phyloP scores from a whole-genome alignment of 2,329 filamentous ascomycete genomes.

The Cercospora sp. region DNA sequence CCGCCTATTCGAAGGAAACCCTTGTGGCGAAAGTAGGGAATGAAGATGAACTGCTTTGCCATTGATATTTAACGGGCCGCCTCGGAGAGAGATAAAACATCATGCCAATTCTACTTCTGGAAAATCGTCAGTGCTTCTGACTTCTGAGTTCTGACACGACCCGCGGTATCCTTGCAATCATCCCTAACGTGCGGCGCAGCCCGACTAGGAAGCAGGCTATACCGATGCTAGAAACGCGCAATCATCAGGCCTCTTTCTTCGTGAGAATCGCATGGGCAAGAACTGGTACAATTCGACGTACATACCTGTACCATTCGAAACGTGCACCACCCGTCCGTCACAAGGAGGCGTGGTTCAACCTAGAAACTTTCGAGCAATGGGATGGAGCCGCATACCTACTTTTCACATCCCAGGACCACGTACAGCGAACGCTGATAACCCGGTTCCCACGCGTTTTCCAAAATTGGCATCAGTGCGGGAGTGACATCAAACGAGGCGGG shows the following conservation, averaged over 20 bases:
- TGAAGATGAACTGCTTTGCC: background rate
- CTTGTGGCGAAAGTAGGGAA: background rate
- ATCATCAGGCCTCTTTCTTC: background rate
- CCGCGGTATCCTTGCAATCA: background rate
- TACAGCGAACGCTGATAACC: background rate
- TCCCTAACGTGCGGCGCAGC: background rate
- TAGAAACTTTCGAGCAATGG: background rate
- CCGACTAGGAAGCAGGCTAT: background rate
- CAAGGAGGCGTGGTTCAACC: background rate
- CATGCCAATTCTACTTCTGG: background rate
- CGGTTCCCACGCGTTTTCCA: background rate
- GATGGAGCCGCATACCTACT: background rate
- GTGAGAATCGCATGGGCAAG: background rate
- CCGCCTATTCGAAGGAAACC: background rate
- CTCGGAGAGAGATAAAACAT: background rate
- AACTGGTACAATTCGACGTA: background rate
- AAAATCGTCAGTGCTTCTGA: background rate
- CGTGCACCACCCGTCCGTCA: background rate
- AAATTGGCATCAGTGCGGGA: background rate
- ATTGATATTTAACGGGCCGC: background rate
- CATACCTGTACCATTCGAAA: background rate
- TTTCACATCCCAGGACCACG: background rate
- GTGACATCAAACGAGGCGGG: background rate
- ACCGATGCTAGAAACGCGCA: background rate
- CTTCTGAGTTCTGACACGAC: background rate